Evolutionary conservation across 2,329 filamentous ascomycete genomes (phyloP).

Genomic region (Triangularia setosa): DNA sequence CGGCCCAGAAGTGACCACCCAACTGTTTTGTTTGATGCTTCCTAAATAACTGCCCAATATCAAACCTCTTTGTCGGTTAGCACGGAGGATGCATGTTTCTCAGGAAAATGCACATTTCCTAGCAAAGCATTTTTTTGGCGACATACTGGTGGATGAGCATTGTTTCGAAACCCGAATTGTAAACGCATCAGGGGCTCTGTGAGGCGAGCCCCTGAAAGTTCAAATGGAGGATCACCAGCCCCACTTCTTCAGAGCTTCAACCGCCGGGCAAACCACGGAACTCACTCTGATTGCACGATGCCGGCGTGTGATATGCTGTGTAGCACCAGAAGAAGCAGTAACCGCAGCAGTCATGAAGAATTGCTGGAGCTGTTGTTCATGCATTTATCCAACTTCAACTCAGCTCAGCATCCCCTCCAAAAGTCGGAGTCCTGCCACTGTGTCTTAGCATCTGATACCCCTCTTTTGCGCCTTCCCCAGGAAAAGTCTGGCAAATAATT

Average conservation of each 20-base stretch:
- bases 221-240: neutral
- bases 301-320: neutral
- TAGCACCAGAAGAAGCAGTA: neutral
- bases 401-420: neutral
- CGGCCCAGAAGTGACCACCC: neutral
- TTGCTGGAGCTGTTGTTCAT: neutral
- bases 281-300: neutral
- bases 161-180: conserved; percentile 10
- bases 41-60: conserved; percentile 5
- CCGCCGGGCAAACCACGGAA: neutral
- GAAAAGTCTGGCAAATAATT: neutral
- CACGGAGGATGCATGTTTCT: neutral
- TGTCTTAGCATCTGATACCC: conserved; percentile 10
- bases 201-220: conserved; percentile 7
- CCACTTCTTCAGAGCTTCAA: neutral
- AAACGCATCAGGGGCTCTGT: conserved; percentile 5
- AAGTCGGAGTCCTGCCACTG: neutral
- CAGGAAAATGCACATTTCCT: neutral
- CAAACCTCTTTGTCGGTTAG: neutral
- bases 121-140: conserved; percentile 1
- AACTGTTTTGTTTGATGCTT: neutral
- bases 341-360: neutral
- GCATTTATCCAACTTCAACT: neutral
- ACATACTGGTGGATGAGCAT: neutral
- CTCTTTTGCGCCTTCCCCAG: conserved; percentile 10